Evolutionary conservation across 768 basidiomycete genomes (phyloP).

Genomic region (Tricholoma sp.): DNA sequence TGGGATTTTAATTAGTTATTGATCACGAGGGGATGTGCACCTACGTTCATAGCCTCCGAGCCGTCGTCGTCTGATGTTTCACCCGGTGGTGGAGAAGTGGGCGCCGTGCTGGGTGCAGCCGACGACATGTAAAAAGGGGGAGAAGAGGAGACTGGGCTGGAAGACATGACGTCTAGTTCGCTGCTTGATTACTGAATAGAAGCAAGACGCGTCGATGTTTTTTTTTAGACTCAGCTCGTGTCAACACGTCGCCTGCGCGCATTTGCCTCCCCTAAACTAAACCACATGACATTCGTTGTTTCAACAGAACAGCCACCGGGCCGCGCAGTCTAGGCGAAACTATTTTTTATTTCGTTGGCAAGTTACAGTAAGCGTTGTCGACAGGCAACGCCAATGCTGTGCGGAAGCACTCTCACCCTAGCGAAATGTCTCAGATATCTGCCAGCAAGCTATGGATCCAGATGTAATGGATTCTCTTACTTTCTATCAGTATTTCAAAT

Average conservation of each 20-base stretch:
- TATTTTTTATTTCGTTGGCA: too few relatives aligned
- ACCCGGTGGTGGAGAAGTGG: constrained; percentile 17
- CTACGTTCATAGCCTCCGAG: constrained; percentile 9
- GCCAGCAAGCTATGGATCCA: too few relatives aligned
- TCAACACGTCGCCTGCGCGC: constrained; percentile 8
- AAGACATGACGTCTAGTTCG: constrained; percentile 14
- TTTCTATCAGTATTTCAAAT: too few relatives aligned
- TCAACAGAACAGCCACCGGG: too few relatives aligned
- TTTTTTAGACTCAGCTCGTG: constrained; percentile 12
- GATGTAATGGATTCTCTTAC: not conserved
- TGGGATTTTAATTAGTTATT: not conserved
- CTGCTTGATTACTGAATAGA: constrained; percentile 1
- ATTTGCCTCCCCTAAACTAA: constrained; percentile 12
- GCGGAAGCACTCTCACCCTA: too few relatives aligned
- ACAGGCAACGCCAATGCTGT: too few relatives aligned
- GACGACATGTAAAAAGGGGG: constrained; percentile 17
- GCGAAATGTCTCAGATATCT: too few relatives aligned
- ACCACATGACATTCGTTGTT: not conserved
- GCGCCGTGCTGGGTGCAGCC: constrained; percentile 15
- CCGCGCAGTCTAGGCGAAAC: too few relatives aligned
- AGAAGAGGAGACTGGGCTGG: constrained; percentile 15
- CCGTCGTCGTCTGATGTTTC: constrained; percentile 14
- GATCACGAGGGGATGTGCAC: not conserved
- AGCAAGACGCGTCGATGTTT: constrained; percentile 13
- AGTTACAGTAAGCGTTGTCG: too few relatives aligned